Conservation (phyloP, 805 yeast species). For the Ogataea zsoltii region DNA sequence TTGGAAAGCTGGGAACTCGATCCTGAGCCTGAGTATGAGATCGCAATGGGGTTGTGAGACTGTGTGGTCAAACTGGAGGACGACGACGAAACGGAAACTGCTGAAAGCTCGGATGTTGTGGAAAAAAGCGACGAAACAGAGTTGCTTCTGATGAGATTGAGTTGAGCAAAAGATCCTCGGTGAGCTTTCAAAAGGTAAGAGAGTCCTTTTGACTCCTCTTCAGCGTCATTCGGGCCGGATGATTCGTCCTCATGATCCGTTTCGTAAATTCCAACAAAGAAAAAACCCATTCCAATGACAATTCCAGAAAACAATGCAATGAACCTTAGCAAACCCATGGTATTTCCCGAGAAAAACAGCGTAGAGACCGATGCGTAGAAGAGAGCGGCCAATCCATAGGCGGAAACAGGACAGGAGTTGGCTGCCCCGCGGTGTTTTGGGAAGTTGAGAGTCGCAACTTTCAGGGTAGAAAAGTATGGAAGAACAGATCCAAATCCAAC, state of each 20-base stretch:
- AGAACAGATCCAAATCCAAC: slow-evolving; percentile 69
- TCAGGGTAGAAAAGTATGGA: slow-evolving; percentile 59
- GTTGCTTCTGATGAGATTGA: slow-evolving; percentile 26
- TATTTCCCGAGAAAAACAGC: slow-evolving; percentile 48
- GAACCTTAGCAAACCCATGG: slow-evolving; percentile 56
- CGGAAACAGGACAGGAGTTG: slow-evolving; percentile 65
- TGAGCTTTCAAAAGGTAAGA: slow-evolving; percentile 34
- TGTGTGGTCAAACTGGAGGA: slow-evolving; percentile 19
- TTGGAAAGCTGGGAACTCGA: slow-evolving; percentile 10
- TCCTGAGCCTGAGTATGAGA: slow-evolving; percentile 10
- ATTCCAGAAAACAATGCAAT: slow-evolving; percentile 54
- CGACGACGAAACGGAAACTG: slow-evolving; percentile 25
- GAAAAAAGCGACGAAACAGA: slow-evolving; percentile 35
- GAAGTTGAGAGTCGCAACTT: slow-evolving; percentile 61
- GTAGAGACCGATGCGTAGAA: slow-evolving; percentile 61
- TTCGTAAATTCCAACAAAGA: slow-evolving; percentile 41
- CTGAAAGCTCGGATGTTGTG: slow-evolving; percentile 27
- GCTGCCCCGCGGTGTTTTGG: slow-evolving; percentile 73
- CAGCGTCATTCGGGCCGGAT: slow-evolving; percentile 12
- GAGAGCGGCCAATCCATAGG: slow-evolving; percentile 72
- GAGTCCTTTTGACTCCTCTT: slow-evolving; percentile 23
- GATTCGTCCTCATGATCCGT: slow-evolving; percentile 33
- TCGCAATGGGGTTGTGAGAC: slow-evolving; percentile 22
- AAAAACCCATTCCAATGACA: slow-evolving; percentile 44
- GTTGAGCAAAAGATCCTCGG: slow-evolving; percentile 38